Conservation (phyloP, 106 monocot genomes). For the Acorus gramineus region DNA sequence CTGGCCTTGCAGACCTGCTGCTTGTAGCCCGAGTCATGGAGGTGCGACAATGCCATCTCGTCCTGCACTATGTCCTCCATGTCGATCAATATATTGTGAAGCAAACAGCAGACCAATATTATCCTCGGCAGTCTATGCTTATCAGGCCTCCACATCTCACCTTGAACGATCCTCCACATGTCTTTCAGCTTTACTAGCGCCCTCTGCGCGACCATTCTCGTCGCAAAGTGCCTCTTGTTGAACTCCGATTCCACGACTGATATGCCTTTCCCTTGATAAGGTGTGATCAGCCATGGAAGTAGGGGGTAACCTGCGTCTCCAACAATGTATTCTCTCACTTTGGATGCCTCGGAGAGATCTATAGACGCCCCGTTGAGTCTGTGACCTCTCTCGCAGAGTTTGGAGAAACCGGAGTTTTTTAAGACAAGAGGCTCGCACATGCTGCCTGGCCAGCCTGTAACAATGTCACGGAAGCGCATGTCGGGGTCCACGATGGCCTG, state of each 20-base stretch:
- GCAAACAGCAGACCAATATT: constrained; percentile 75
- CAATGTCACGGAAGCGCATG: constrained; percentile 20
- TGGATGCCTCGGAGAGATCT: constrained; percentile 21
- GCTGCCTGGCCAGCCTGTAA: constrained; percentile 89
- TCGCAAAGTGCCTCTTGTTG: constrained; percentile 53
- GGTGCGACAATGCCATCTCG: constrained; percentile 20
- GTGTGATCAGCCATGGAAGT: constrained; percentile 80
- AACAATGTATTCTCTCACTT: constrained; percentile 67
- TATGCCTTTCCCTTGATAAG: constrained; percentile 54
- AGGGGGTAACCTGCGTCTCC: constrained; percentile 64
- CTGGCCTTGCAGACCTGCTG: constrained; percentile 37
- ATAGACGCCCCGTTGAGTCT: constrained; percentile 37
- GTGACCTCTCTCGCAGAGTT: constrained; percentile 54
- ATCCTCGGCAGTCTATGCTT: constrained; percentile 82
- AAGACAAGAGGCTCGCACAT: constrained; percentile 52
- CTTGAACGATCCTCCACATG: constrained; percentile 73
- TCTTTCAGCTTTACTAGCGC: constrained; percentile 72
- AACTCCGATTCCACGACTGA: constrained; percentile 36
- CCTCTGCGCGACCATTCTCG: constrained; percentile 57
- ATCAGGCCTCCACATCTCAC: constrained; percentile 95
- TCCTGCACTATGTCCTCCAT: constrained; percentile 45
- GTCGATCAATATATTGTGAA: constrained; percentile 83
- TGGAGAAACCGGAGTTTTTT: constrained; percentile 57
- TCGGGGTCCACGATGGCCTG: neutral
- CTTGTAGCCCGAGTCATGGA: constrained; percentile 56